Base-by-base conservation (phyloP, 495 filamentous ascomycete genomes). In the Lepraria neglecta region DNA sequence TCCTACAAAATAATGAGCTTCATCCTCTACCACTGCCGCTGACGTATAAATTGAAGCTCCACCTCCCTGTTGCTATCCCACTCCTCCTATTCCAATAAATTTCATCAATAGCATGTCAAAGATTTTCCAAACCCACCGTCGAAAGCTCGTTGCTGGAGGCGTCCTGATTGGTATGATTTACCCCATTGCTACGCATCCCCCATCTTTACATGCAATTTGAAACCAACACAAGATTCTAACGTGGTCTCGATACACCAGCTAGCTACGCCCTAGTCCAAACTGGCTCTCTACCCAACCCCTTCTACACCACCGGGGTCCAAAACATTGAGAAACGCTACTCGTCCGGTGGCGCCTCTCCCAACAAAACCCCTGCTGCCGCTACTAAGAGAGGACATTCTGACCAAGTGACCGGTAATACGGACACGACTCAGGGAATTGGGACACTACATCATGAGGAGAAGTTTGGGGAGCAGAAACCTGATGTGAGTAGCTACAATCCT, bases 281-380 rank as follows among this genome's bases (percentile, higher is more conserved):
- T 6, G 58, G 51, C 50, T 44, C 21, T 31, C 43, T 66, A 6
- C 67, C 61, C 2, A 64, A 64, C n/a, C 64, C 60, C 3, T 59
- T 65, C 52, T 47, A 54, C 12, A 69, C 69, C 6, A n/a, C 38
- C 31, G 70, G 62, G 11, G 68, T 71, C 6, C 5, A 63, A 44
- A 72, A 73, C 58, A 73, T 73, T 44, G 70, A 72, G 53, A 61
- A 68, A 30, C 65, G 65, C 17, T 73, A 65, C 30, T 66, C 64
- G 12, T 46, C 67, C 58, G 71, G 66, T 21, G 71, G 69, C 31
- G 72, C 64, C 57, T 54, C 62, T n/a, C 60, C 56, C 17, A 65
- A 64, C 42, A 69, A 72, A 43, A 61, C 61, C 30, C 70, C 71
- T 2, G 72, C 61, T 30, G 38, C 46, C 7, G 67, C 65, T 15